Evolutionary conservation across 192 early-diverging fungal species (phyloP), one percentile per base, ranked within the genome.

Genomic region (Dispira simplex): DNA sequence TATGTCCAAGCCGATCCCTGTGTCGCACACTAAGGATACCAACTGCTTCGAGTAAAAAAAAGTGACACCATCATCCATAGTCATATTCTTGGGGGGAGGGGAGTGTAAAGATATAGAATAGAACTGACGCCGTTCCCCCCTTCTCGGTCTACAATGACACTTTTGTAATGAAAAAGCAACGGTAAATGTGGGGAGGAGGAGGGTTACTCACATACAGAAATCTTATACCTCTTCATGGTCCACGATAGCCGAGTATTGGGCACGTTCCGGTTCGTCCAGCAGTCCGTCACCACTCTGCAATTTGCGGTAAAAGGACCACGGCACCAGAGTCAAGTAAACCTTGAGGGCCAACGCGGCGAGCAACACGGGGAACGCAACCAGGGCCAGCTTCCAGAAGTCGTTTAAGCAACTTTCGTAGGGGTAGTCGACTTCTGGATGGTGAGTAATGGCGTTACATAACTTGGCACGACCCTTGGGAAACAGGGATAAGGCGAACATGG

Each of bases 301-400:
- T 32, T 44, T 18, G 58, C 58, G 43, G 28, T 60, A 60, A 44
- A n/a, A 60, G 25, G 58, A 60, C 58, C 58, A 60, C 32, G 58
- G 32, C 28, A 60, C 58, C 21, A 60, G 13, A 18, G 58, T 60
- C 26, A 60, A 14, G 58, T 60, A 60, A 44, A 60, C 8, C 43
- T 60, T 60, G 43, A 43, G 12, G 32, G 58, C 58, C 28, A 60
- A 18, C 21, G 44, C 14, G 28, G 27, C 32, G 26, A 12, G 13
- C 28, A 60, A 3, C 21, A 60, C 27, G 1, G 58, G 58, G 58
- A 60, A 60, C 27, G 21, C 58, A 27, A 60, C 27, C 58, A 60
- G 39, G 8, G 58, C 58, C 39, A 44, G 32, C 58, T 60, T 60
- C 58, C 58, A 60, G 16, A 60, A 60, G 32, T 60, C 21, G 14